Evolutionary conservation across 345 rosid genomes (phyloP).

Genomic region (Citrus australasica): DNA sequence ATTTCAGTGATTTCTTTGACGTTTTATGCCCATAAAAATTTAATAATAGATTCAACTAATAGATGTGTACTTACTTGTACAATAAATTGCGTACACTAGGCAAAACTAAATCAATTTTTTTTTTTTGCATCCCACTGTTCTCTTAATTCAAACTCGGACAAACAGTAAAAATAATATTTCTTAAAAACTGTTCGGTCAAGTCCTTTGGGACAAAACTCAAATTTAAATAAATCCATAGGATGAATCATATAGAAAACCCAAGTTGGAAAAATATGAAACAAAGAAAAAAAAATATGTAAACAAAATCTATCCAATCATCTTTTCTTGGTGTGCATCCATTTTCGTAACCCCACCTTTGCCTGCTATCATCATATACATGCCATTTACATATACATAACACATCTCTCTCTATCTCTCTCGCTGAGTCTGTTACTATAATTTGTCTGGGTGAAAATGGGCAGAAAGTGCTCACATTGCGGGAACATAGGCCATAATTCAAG

Average conservation of each 20-base stretch:
- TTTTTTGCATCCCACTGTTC: too few species aligned
- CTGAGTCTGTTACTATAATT: constrained; percentile 8
- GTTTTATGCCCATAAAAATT: too few species aligned
- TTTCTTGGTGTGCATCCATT: constrained; percentile 44
- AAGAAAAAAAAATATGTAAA: constrained; percentile 23
- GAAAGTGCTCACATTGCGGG: constrained; percentile 71
- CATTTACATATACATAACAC: constrained; percentile 26
- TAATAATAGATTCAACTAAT: too few species aligned
- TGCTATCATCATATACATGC: constrained; percentile 7
- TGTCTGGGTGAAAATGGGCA: constrained; percentile 44
- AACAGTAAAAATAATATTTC: too few species aligned
- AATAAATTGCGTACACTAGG: too few species aligned
- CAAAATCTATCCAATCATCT: constrained; percentile 48
- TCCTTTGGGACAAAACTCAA: too few species aligned
- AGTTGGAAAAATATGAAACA: constrained; percentile 24
- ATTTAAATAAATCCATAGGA: too few species aligned
- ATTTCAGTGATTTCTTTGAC: too few species aligned
- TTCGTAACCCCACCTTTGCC: constrained; percentile 28
- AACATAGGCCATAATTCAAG: constrained; percentile 66
- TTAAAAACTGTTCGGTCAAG: too few species aligned
- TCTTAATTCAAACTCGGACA: too few species aligned
- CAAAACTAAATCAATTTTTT: too few species aligned
- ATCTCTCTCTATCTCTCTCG: constrained; percentile 15
- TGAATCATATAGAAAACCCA: not conserved
- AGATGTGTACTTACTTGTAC: too few species aligned